Conservation (phyloP, 192 early-diverging fungal species). For the Backusella westeae region DNA sequence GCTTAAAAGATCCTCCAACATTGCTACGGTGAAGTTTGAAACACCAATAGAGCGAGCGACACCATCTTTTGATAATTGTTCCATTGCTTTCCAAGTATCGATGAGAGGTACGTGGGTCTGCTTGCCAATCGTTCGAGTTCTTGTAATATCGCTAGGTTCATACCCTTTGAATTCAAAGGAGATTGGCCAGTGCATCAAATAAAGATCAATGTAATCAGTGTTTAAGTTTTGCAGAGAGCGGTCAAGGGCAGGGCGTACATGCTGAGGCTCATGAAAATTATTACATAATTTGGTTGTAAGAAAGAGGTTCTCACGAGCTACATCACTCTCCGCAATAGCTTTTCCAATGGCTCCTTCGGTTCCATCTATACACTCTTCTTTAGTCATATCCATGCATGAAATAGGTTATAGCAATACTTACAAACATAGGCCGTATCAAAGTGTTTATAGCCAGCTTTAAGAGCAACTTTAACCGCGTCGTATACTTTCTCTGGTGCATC, state of each 20-base stretch:
- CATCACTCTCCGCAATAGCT: constrained; percentile 45
- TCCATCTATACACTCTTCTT: constrained; percentile 31
- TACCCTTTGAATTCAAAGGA: constrained; percentile 46
- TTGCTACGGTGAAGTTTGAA: constrained; percentile 63
- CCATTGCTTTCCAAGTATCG: constrained; percentile 78
- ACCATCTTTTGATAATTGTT: constrained; percentile 59
- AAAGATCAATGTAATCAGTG: constrained; percentile 78
- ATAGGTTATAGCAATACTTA: neutral
- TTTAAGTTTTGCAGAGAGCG: constrained; percentile 67
- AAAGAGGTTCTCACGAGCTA: constrained; percentile 64
- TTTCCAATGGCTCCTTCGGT: constrained; percentile 70
- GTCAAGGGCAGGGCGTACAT: constrained; percentile 60
- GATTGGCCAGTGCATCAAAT: constrained; percentile 86
- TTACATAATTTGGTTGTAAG: constrained; percentile 56
- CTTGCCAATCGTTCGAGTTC: constrained; percentile 6
- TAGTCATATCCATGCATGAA: neutral
- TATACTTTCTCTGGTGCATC: constrained; percentile 25
- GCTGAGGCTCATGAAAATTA: constrained; percentile 54
- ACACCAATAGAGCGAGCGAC: constrained; percentile 73
- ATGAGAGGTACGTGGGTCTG: constrained; percentile 43
- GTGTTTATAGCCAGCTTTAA: constrained; percentile 62
- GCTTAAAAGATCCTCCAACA: constrained; percentile 59
- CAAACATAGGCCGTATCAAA: constrained; percentile 40
- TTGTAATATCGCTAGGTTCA: constrained; percentile 26
- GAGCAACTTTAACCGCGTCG: constrained; percentile 24